Base-by-base conservation (phyloP, 768 basidiomycete species). In the Nidula microcarpa region DNA sequence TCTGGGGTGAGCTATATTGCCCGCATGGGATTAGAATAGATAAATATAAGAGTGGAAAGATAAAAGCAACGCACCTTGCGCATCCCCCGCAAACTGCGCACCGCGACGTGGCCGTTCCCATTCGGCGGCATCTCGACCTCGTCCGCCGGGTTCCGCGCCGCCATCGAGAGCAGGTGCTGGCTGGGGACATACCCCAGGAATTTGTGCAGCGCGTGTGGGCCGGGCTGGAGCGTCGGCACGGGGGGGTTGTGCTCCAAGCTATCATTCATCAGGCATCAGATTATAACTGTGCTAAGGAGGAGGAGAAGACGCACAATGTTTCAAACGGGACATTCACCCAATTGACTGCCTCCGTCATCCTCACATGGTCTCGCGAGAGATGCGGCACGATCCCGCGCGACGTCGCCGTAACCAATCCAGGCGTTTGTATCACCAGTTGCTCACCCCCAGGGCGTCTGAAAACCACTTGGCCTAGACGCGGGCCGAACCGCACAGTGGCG, bases 311-410 rank as follows among this genome's bases (percentile, higher is more conserved):
- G 80, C 68, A 92, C 91, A 92, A 93, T 16, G 84, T 78, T 68
- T 93, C 91, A 61, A 91, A 92, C 0, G 90, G 83, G 0, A 91
- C 69, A 55, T 87, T 78, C 0, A 88, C 66, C 80, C 87, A 89
- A 53, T 66, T 74, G 33, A 89, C 77, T 1, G 81, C 75, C 7
- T 68, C 58, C 1, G 79, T 79, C 32, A 58, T 56, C 16, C 61
- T 60, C 18, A 76, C 66, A 52, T 88, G 81, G 60, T 90, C 89
- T 43, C 80, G 70, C 6, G 87, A 85, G 5, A 92, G 70, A 65
- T 93, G 91, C 0, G 86, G 86, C 0, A 93, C 74, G 30, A 86
- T 73, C 0, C 91, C 91, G 11, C 91, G 82, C 43, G 86, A 86
- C 4, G 89, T 89, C 3, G 76, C 65, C 0, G 83, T 75, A 23